Conservation (phyloP, 1,139 yeast genomes). For the Wickerhamomyces sp. region DNA sequence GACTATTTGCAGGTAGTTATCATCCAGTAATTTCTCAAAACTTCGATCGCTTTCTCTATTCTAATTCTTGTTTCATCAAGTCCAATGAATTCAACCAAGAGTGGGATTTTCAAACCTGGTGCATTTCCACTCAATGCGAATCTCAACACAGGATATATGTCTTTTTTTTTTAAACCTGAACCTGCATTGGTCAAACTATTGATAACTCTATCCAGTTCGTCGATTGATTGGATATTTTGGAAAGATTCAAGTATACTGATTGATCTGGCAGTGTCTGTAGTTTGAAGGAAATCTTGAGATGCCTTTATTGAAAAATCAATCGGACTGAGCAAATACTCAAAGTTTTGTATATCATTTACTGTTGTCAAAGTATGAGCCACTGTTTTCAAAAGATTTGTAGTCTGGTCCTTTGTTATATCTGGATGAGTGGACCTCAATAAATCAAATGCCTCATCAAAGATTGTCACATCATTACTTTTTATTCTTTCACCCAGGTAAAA, state of each 20-base stretch:
- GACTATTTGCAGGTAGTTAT: conserved; percentile 2
- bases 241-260: conserved; percentile 17
- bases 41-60: conserved; percentile 25
- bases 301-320: conserved; percentile 29
- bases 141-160: conserved; percentile 57
- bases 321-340: conserved; percentile 43
- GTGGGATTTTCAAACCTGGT: conserved; percentile 68
- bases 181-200: conserved; percentile 10
- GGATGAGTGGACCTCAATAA: conserved; percentile 14
- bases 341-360: conserved; percentile 44
- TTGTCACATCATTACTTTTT: conserved; percentile 28
- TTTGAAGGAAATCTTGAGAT: conserved; percentile 18
- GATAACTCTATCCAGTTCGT: conserved; percentile 22
- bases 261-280: conserved; percentile 12
- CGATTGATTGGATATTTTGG: conserved; percentile 11
- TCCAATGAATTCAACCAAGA: conserved; percentile 54
- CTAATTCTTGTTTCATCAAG: conserved; percentile 36
- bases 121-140: conserved; percentile 69
- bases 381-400: conserved; percentile 20
- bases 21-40: conserved; percentile 3
- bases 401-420: conserved; percentile 16
- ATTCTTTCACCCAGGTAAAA: conserved; percentile 45
- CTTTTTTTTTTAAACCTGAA: conserved; percentile 34
- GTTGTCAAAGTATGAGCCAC: conserved; percentile 38
- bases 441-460: conserved; percentile 31